Evolutionary conservation across 495 filamentous ascomycete genomes (phyloP).

Genomic region (Talaromyces liani): DNA sequence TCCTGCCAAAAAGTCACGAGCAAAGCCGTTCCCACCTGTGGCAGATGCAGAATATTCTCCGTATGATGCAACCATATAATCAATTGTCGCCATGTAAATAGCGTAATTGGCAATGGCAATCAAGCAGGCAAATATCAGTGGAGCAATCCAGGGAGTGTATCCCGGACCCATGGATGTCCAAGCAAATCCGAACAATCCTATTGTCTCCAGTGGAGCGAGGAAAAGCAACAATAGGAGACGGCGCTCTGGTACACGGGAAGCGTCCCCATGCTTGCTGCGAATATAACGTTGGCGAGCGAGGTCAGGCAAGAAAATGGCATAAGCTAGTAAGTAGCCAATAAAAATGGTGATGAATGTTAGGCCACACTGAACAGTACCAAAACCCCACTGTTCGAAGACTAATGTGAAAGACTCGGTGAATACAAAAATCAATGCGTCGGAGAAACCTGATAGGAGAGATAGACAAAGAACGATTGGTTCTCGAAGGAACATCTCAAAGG

Average conservation of each 20-base stretch:
- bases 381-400: conserved; percentile 61
- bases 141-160: conserved; percentile 52
- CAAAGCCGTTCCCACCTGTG: conserved; percentile 61
- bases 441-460: conserved; percentile 68
- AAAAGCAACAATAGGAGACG: conserved; percentile 51
- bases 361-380: conserved; percentile 46
- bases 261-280: conserved; percentile 38
- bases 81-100: conserved; percentile 76
- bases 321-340: conserved; percentile 59
- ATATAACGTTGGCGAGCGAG: conserved; percentile 45
- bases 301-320: conserved; percentile 55
- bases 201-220: conserved; percentile 56
- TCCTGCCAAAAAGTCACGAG: conserved; percentile 40
- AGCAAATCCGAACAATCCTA: conserved; percentile 64
- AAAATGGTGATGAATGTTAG: conserved; percentile 59
- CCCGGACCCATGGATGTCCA: conserved; percentile 58
- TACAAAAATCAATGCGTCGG: conserved; percentile 73
- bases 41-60: conserved; percentile 73
- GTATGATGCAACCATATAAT: conserved; percentile 80
- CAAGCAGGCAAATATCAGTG: conserved; percentile 50
- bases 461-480: conserved; percentile 70
- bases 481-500: conserved; percentile 70
- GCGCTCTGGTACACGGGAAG: conserved; percentile 48
- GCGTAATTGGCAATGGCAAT: conserved; percentile 64
- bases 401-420: conserved; percentile 62